A percentile compares a stretch with the other conserved stretches of the same genome.
These are phyloP conservation scores for Lizonia empirigonia DNA, from an alignment of 2,329 filamentous ascomycete species.

Conservation along the genomic window DNA sequence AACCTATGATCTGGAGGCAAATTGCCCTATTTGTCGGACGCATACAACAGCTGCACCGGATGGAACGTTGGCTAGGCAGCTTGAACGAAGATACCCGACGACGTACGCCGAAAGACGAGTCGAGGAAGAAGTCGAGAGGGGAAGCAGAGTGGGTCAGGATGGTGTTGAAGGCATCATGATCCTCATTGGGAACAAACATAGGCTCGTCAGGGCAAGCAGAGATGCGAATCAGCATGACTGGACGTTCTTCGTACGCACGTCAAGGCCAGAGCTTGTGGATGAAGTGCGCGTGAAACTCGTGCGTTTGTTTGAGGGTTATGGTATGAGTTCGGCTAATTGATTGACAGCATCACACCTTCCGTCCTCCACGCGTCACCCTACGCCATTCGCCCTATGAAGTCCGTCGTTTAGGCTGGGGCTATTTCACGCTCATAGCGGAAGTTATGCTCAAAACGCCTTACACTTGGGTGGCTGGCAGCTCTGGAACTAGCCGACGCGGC, in stretches of 20 bases:
- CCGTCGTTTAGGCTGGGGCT: slow-evolving; percentile 51
- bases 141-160: slow-evolving; percentile 28
- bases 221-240: slow-evolving; percentile 51
- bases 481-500: slow-evolving; percentile 38
- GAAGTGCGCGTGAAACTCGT: slow-evolving; percentile 50
- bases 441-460: slow-evolving; percentile 53
- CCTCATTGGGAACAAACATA: slow-evolving; percentile 53
- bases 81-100: slow-evolving; percentile 45
- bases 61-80: slow-evolving; percentile 24
- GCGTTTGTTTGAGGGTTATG: neutral
- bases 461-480: slow-evolving; percentile 51
- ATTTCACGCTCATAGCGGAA: slow-evolving; percentile 48
- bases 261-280: slow-evolving; percentile 52
- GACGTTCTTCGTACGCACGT: slow-evolving; percentile 54
- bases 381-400: slow-evolving; percentile 50
- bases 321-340: slow-evolving; percentile 1
- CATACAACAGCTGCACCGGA: slow-evolving; percentile 46
- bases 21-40: slow-evolving; percentile 56
- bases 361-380: slow-evolving; percentile 43
- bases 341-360: slow-evolving; percentile 51
- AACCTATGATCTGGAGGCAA: slow-evolving; percentile 45
- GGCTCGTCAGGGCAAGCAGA: slow-evolving; percentile 27
- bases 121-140: slow-evolving; percentile 41
- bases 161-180: slow-evolving; percentile 51
- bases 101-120: slow-evolving; percentile 44